phyloP scores from a whole-genome alignment of 2,329 filamentous ascomycete genomes.

The Fusarium verrucosum region DNA sequence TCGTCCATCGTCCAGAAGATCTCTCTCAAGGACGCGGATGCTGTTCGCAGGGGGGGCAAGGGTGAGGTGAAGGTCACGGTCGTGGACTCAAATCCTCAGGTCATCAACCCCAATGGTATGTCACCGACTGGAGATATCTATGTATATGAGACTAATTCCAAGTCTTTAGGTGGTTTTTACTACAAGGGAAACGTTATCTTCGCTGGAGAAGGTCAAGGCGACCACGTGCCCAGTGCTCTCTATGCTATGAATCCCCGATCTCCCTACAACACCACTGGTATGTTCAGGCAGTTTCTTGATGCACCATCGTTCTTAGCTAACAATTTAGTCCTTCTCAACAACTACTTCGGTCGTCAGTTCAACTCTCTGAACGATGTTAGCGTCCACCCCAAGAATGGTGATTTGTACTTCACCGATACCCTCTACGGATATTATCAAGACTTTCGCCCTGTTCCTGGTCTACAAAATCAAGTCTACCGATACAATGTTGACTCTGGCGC shows the following conservation, averaged over 20 bases:
- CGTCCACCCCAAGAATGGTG: constrained; percentile 61
- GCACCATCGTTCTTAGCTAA: rapidly evolving
- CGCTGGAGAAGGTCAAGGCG: constrained; percentile 60
- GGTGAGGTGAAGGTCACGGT: constrained; percentile 54
- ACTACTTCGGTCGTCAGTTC: constrained; percentile 68
- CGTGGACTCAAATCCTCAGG: constrained; percentile 55
- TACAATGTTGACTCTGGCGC: constrained; percentile 61
- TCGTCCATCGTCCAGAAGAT: constrained; percentile 62
- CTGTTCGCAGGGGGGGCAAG: constrained; percentile 24
- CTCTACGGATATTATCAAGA: constrained; percentile 68
- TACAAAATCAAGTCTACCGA: constrained; percentile 68
- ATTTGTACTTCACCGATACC: constrained; percentile 71
- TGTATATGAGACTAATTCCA: background rate
- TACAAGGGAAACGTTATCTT: constrained; percentile 61
- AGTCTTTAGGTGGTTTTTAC: constrained; percentile 56
- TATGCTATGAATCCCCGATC: constrained; percentile 44
- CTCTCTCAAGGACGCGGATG: constrained; percentile 54
- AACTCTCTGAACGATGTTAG: constrained; percentile 68
- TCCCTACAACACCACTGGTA: constrained; percentile 62
- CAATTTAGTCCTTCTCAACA: constrained; percentile 66
- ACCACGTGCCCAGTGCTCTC: constrained; percentile 40
- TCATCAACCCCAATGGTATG: constrained; percentile 61
- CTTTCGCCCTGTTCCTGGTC: constrained; percentile 62
- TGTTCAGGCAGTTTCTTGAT: background rate
- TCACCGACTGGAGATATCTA: background rate